Percentiles rank a stretch among this genome's conserved stretches.
Evolutionary conservation across 345 rosid species (phyloP).

Genomic region (Laguncularia racemosa): DNA sequence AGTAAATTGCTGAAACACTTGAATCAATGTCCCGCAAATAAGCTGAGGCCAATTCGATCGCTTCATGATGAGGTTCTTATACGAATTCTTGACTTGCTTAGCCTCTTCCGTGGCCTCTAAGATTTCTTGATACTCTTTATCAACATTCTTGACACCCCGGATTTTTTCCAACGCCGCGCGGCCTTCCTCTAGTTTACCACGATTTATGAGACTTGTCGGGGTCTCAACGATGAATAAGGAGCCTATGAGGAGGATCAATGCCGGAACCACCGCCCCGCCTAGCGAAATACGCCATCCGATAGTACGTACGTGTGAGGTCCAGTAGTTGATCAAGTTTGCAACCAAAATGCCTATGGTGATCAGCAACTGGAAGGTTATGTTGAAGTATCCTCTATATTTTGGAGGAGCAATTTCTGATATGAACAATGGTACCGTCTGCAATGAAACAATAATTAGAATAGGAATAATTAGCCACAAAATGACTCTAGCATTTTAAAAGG

Average conservation of each 20-base stretch:
- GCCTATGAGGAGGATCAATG: constrained; percentile 34
- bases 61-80: constrained; percentile 25
- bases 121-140: constrained; percentile 23
- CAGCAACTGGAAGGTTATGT: constrained; percentile 56
- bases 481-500: too few species aligned
- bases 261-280: constrained; percentile 32
- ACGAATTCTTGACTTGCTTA: constrained; percentile 29
- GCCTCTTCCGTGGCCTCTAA: constrained; percentile 26
- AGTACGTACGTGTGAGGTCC: constrained; percentile 17
- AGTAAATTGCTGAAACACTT: constrained; percentile 34
- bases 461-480: neutral
- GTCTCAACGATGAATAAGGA: constrained; percentile 47
- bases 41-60: constrained; percentile 24
- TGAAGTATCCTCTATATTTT: constrained; percentile 55
- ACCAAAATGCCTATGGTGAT: constrained; percentile 58
- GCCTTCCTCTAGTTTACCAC: constrained; percentile 36
- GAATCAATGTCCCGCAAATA: constrained; percentile 22
- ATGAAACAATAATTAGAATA: neutral
- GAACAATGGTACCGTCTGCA: constrained; percentile 71
- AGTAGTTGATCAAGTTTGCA: constrained; percentile 44
- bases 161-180: constrained; percentile 30
- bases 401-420: constrained; percentile 78
- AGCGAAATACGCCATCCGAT: constrained; percentile 38
- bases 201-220: constrained; percentile 57
- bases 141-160: constrained; percentile 24